A percentile compares a stretch with the other conserved stretches of the same genome.
These are phyloP conservation scores for Rubia yunnanensis DNA, from an alignment of 257 asterid genomes.

Conservation along the genomic window DNA sequence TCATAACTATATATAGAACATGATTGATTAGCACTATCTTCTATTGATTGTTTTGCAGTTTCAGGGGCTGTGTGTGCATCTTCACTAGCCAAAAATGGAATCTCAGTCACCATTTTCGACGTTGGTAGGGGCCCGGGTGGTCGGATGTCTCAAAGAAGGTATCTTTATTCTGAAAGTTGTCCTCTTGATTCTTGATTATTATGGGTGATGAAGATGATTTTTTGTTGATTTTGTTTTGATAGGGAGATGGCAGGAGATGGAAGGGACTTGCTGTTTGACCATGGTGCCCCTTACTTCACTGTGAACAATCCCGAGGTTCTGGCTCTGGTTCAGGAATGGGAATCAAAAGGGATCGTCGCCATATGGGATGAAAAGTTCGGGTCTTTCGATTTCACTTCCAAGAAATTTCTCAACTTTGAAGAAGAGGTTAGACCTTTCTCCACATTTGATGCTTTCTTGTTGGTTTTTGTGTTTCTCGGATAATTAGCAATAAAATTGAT, in stretches of 20 bases:
- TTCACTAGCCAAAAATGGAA: slow-evolving; percentile 59
- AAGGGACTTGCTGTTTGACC: slow-evolving; percentile 67
- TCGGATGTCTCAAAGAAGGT: slow-evolving; percentile 92
- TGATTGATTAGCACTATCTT: not conserved
- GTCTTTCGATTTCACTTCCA: slow-evolving; percentile 57
- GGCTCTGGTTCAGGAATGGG: slow-evolving; percentile 59
- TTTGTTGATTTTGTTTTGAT: not conserved
- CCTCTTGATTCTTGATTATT: not conserved
- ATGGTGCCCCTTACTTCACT: slow-evolving; percentile 78
- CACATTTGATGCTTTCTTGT: not conserved
- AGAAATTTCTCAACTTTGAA: slow-evolving; percentile 36
- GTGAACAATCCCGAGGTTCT: slow-evolving; percentile 52
- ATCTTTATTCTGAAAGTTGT: not conserved
- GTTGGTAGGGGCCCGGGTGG: slow-evolving; percentile 93
- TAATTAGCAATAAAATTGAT: not conserved
- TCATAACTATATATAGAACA: not conserved
- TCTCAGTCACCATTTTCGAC: slow-evolving; percentile 73
- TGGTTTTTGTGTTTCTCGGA: not conserved
- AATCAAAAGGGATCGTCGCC: slow-evolving; percentile 66
- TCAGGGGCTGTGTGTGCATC: slow-evolving; percentile 94
- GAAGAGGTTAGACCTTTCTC: slow-evolving; percentile 38
- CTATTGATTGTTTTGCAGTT: slow-evolving; percentile 33
- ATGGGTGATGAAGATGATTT: not conserved
- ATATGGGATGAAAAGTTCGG: slow-evolving; percentile 75
- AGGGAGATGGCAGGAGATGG: slow-evolving; percentile 77